Evolutionary conservation across 2,329 filamentous ascomycete species (phyloP), one percentile per base, ranked within the genome.

Genomic region (Pseudogymnoascus sp.): DNA sequence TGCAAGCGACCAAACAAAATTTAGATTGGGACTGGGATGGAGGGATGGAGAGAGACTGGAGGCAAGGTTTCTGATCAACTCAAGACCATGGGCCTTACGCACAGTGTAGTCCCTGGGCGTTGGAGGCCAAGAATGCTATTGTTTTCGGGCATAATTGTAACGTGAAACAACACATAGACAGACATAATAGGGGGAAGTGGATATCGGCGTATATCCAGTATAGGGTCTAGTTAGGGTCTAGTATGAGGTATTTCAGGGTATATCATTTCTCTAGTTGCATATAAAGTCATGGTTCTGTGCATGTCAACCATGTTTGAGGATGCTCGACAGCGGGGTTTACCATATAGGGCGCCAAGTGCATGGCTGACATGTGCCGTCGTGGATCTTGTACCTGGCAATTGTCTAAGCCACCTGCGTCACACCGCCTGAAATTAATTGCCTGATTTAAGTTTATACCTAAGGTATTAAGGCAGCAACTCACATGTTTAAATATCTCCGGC

Each of bases 221-320:
- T 31, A 2, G 28, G 28, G 28, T 31, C 28, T 31, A 31, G 28
- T 31, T 57, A 57, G 48, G 25, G 48, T 6, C 48, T 57, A 57
- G 48, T 57, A 13, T 57, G 48, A 57, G 48, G 48, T 57, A 57
- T 57, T 57, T 57, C 48, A 57, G 19, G 48, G 48, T 11, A 57
- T 57, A 57, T 57, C 48, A 57, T 57, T 31, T 31, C 23, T 57
- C 48, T 57, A 57, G 48, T 57, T 57, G 48, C 48, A 57, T 57
- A 57, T 2, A 57, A 57, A 13, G 48, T 16, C 48, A 57, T 19
- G 48, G 48, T 31, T 31, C 48, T 16, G 25, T 57, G 48, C 48
- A 57, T 57, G 25, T 34, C n/a, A 3, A 31, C 48, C 48, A 51
- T 51, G 23, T n/a, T 51, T 10, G 14, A 51, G 6, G 10, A 28